phyloP scores from a whole-genome alignment of 2,329 filamentous ascomycete genomes.

The Paecilomyces sp. region DNA sequence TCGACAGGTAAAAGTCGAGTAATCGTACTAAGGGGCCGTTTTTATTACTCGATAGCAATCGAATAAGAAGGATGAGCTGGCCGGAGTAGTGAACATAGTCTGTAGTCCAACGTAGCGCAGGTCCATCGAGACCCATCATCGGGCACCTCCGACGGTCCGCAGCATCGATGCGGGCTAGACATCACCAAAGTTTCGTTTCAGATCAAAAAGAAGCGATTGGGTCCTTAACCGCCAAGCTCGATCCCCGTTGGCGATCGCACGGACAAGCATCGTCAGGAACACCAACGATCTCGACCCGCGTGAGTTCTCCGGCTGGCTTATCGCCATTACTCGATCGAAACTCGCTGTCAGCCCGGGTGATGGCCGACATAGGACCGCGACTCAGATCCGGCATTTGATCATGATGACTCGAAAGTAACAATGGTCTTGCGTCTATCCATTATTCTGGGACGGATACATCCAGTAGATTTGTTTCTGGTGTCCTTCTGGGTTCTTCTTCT shows the following conservation, averaged over 20 bases:
- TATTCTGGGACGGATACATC: not conserved
- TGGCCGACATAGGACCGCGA: not conserved
- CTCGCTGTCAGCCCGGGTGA: not conserved
- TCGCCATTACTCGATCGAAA: constrained; percentile 14
- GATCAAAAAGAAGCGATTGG: not conserved
- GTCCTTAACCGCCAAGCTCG: not conserved
- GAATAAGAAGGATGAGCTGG: not conserved
- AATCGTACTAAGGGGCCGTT: not conserved
- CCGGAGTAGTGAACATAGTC: not conserved
- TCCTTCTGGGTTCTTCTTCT: not conserved
- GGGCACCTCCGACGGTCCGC: constrained; percentile 19
- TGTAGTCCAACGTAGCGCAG: not conserved
- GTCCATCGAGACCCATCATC: constrained; percentile 6
- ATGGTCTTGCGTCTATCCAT: not conserved
- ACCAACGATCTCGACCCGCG: not conserved
- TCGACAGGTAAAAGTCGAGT: not conserved
- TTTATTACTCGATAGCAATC: not conserved
- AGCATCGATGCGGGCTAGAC: not conserved
- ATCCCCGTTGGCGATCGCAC: not conserved
- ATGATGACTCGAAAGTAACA: not conserved
- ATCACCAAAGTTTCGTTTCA: not conserved
- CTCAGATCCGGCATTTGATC: not conserved
- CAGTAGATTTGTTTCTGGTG: not conserved
- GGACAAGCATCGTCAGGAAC: not conserved
- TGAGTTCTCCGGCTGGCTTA: constrained; percentile 2